These are phyloP conservation scores for Antrodiella citrinella DNA, from an alignment of 768 basidiomycete genomes.

Conservation along the genomic window DNA sequence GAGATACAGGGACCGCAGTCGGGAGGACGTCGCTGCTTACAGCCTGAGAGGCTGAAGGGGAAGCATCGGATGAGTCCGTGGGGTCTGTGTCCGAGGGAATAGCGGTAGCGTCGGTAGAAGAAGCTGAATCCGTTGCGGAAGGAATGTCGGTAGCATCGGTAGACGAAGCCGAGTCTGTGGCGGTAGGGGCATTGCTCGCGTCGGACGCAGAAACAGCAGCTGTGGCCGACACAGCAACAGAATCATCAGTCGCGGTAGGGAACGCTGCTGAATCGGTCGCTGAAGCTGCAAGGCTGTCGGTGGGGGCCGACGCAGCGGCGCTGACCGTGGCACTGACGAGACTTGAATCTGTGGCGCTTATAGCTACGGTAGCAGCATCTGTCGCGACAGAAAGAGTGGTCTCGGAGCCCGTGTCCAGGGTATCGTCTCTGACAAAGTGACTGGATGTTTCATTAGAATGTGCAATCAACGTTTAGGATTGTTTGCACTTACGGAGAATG, in stretches of 20 bases:
- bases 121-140: neutral
- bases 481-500: neutral
- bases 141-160: neutral
- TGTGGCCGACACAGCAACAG: neutral
- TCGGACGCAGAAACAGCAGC: too few relatives aligned
- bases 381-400: neutral
- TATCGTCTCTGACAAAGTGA: neutral
- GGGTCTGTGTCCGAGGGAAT: neutral
- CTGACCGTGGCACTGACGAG: neutral
- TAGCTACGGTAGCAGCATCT: neutral
- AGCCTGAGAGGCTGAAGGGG: neutral
- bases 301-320: neutral
- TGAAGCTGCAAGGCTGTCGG: neutral
- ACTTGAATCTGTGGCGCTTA: neutral
- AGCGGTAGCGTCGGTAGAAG: slow-evolving; percentile 1
- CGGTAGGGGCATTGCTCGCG: too few relatives aligned
- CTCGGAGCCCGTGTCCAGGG: neutral
- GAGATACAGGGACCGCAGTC: neutral
- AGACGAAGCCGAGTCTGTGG: neutral
- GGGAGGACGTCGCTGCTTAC: neutral
- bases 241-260: too few relatives aligned
- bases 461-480: neutral
- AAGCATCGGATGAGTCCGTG: neutral
- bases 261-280: neutral
- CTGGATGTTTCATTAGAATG: too few relatives aligned